Evolutionary conservation across 139 green algal species (phyloP), one percentile per base, ranked within the genome.

Genomic region (Limnomonas spitsbergensis): DNA sequence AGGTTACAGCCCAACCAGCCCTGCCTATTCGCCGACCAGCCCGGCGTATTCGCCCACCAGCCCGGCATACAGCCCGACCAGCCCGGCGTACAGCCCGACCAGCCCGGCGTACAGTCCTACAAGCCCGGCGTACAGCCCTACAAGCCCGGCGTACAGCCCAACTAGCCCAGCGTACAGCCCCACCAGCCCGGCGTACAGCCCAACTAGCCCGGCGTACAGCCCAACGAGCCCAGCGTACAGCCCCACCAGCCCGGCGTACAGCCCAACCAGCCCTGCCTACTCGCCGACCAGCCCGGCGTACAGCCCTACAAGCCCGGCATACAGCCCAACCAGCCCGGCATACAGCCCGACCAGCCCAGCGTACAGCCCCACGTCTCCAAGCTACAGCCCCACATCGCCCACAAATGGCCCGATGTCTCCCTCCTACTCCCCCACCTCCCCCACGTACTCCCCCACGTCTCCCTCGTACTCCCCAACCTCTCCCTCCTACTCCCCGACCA

Each of bases 341-440:
- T 90, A 91, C 71, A 83, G 61, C 42, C 92, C 92, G 1, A 92
- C 88, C 1, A 88, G 86, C 66, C 82, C 88, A 1, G 84, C 77
- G 0, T 90, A 90, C 73, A 80, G 75, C 2, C 85, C 82, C 32
- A 90, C 84, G 2, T 85, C 67, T 26, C 88, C 89, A 35, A 76
- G 74, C 0, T 94, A 90, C 76, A 83, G 40, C 14, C 90, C 93
- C 3, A 93, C 91, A 0, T 90, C 78, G 1, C 90, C 93, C 0
- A 83, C 77, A 0, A 96, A 94, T 78, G 89, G 81, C 37, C 93
- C 94, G 3, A 94, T 93, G 2, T 84, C 87, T 4, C 88, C 88
- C 2, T 79, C 73, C 0, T 89, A 89, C 73, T 79, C 75, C 0
- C 84, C 81, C 2, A 90, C 83, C 4, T 82, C 47, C 14, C 87